phyloP scores from a whole-genome alignment of 2,329 filamentous ascomycete genomes.

The Penicillium sp. region DNA sequence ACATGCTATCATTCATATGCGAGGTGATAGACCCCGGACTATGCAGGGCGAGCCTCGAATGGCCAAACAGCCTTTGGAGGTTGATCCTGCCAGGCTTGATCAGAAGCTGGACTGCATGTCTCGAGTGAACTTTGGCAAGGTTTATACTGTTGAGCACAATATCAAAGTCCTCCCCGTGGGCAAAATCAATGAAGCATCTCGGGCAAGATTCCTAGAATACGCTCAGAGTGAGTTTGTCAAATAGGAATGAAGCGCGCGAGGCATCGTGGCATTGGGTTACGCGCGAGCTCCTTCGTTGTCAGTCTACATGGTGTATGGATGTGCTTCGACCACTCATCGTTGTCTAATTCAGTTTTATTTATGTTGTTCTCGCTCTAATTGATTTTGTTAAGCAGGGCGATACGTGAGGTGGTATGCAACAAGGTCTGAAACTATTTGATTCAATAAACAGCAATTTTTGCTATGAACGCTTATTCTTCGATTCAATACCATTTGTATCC shows the following conservation, averaged over 20 bases:
- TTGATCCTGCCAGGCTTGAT: conserved; percentile 23
- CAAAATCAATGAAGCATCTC: conserved; percentile 27
- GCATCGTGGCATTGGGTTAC: background rate
- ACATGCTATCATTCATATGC: conserved; percentile 42
- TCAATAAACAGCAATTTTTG: background rate
- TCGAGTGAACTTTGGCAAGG: conserved; percentile 42
- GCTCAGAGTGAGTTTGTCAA: background rate
- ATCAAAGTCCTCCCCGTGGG: conserved; percentile 44
- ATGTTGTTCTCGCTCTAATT: background rate
- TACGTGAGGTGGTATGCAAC: background rate
- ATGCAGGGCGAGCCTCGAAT: conserved; percentile 30
- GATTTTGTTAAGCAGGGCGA: background rate
- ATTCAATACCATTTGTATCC: background rate
- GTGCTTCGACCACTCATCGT: background rate
- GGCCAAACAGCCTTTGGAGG: conserved; percentile 38
- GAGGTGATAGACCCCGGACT: conserved; percentile 9
- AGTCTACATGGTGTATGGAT: background rate
- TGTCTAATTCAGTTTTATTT: background rate
- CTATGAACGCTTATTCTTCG: background rate
- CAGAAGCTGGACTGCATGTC: conserved; percentile 34
- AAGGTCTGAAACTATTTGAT: background rate
- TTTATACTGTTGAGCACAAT: conserved; percentile 45
- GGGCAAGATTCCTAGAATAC: conserved; percentile 20
- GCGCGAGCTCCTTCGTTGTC: background rate
- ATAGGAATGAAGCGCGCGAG: background rate